Base-by-base conservation (phyloP, 225 moss, liverwort and hornwort species). In the Rhytidiadelphus loreus region DNA sequence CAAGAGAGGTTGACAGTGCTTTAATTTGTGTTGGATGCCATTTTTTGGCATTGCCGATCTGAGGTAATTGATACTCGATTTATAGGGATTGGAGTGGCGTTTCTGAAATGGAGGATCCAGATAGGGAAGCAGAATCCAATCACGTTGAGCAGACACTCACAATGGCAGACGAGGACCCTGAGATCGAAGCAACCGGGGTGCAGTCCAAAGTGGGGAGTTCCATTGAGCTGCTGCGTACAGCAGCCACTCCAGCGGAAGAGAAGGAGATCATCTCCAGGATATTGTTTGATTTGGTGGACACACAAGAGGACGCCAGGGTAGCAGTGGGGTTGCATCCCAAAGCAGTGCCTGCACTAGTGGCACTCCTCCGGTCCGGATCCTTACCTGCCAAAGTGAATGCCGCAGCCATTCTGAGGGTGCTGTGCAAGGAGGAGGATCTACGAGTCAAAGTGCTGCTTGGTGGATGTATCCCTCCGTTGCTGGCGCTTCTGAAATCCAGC, bases 401-500 rank as follows among this genome's bases (percentile, higher is more conserved):
- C 50, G 97, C 99, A 48, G 96, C 96, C 50, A 97, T 90, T 50
- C 88, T 99, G 50, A 93, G 99, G 50, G 96, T 94, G 56, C 91
- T 99, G 33, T 99, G 99, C 90, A 96, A 95, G 88, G 96, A 95
- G 89, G 99, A 97, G 91, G 97, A 99, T 87, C 91, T 99, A 60
- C 93, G 99, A 39, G 99, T 99, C 39, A 99, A 95, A 90, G 99
- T 99, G 35, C 95, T 99, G 35, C 94, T 99, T 6, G 99, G 99
- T 30, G 99, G 99, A 77, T 99, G 99, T 90, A 95, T 99, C 85
- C 99, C 99, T 82, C 99, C 97, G n/a, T 85, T 99, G 48, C 89
- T 99, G 25, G 92, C 96, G 81, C 93, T 99, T 72, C 93, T 99
- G 25, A 97, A 94, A 88, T 96, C 96, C 72, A 91, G 88, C 43